These are phyloP conservation scores for Ceratocystis albifundus DNA, from an alignment of 2,329 filamentous ascomycete genomes.

Conservation along the genomic window DNA sequence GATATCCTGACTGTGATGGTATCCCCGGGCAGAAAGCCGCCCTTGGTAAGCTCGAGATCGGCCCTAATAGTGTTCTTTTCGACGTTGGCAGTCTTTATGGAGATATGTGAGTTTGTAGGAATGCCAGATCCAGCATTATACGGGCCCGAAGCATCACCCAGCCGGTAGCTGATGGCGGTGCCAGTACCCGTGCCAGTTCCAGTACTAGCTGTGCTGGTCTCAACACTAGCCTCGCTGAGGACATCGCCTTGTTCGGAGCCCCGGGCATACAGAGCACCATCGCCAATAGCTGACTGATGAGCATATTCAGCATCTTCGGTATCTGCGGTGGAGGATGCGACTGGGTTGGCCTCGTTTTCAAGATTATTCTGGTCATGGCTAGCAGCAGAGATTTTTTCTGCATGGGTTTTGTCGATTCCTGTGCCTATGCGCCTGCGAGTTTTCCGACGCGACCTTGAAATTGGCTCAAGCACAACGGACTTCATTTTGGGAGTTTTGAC, in stretches of 20 bases:
- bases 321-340: slow-evolving; percentile 29
- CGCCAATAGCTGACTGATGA: slow-evolving; percentile 33
- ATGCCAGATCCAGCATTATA: slow-evolving; percentile 18
- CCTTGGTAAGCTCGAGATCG: slow-evolving; percentile 68
- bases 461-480: slow-evolving; percentile 76
- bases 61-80: slow-evolving; percentile 73
- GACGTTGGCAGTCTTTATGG: slow-evolving; percentile 27
- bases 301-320: slow-evolving; percentile 25
- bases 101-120: slow-evolving; percentile 15
- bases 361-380: not conserved
- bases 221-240: slow-evolving; percentile 58
- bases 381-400: slow-evolving; percentile 11
- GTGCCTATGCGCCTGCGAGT: slow-evolving; percentile 15
- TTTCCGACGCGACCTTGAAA: slow-evolving; percentile 56
- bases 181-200: slow-evolving; percentile 23
- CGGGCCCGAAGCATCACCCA: not conserved
- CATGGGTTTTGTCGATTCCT: slow-evolving; percentile 9
- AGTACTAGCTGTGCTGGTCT: slow-evolving; percentile 39
- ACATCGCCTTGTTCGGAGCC: slow-evolving; percentile 36
- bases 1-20: slow-evolving; percentile 66
- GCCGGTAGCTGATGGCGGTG: slow-evolving; percentile 15
- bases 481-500: slow-evolving; percentile 64
- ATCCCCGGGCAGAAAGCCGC: slow-evolving; percentile 78
- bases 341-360: slow-evolving; percentile 23
- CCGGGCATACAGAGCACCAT: slow-evolving; percentile 32